Base-by-base conservation (phyloP, 345 rosid species). In the Psidium friedrichsthalianum region DNA sequence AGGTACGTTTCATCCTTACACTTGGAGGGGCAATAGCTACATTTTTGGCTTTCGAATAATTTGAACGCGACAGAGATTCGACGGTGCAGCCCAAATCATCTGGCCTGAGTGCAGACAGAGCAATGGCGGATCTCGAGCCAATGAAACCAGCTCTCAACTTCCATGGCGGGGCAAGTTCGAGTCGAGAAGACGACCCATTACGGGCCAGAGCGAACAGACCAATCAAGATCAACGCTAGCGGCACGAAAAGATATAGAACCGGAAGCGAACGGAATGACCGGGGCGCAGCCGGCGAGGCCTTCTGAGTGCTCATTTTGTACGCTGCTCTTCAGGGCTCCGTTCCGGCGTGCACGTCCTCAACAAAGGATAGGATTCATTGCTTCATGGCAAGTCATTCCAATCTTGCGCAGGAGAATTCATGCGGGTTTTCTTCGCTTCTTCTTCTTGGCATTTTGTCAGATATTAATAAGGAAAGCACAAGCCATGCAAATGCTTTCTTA, bases 341-440 rank as follows among this genome's bases (percentile, higher is more conserved):
- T 69, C 47, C 80, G 40, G 80, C 18, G 55, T 8, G 51, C 13
- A 24, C 85, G 51, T 53, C 58, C 25, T 29, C 29, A n/a, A 49
- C 51, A 64, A 7, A 56, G 49, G 85, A 32, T 25, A 20, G 51
- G 80, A 85, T 87, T 85, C 88, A 85, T 87, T 64, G 56, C 87
- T 84, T 85, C 85, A 56, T 49, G 24, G 56, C 11, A 7, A 74
- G 85, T 55, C 69, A 87, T 87, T 85, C 85, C n/a, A 61, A 51
- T 3, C 74, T 61, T 61, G 74, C 74, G 4, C 40, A 61, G 6
- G 74, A 27, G 74, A 61, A 61, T 27, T 32, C 74, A 61, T 5
- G 21, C 14, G 74, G 74, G 20, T 32, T 27, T 61, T 61, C 74
- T 27, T 61, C 74, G 74, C 21, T 61, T 61, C 74, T 27, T 61